A percentile compares a stretch with the other conserved stretches of the same genome.
phyloP scores from a whole-genome alignment of 345 rosid species.

The Populus tremula region DNA sequence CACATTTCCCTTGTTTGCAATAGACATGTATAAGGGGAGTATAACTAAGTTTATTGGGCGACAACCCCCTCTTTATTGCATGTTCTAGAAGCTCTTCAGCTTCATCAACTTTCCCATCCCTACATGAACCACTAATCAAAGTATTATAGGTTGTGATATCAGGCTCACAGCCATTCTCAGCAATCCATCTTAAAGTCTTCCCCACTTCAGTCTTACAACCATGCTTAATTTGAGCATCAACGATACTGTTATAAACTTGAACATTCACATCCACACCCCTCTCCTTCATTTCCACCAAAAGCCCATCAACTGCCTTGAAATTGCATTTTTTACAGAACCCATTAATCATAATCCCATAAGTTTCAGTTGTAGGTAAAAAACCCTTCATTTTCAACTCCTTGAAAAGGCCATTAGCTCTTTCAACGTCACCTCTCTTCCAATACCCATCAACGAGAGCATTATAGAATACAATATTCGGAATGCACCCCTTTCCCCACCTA shows the following conservation, averaged over 20 bases:
- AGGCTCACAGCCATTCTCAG: constrained; percentile 53
- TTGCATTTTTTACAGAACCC: constrained; percentile 63
- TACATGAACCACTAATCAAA: constrained; percentile 57
- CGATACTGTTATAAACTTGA: constrained; percentile 48
- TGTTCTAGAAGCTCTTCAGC: constrained; percentile 59
- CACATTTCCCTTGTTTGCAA: constrained; percentile 47
- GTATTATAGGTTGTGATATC: constrained; percentile 65
- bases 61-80: constrained; percentile 51
- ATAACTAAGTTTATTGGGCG: constrained; percentile 47
- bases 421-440: constrained; percentile 45
- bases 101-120: constrained; percentile 44
- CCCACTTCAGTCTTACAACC: constrained; percentile 36
- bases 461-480: constrained; percentile 76
- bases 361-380: constrained; percentile 58
- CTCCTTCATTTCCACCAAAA: constrained; percentile 65
- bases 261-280: constrained; percentile 49
- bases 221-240: constrained; percentile 54
- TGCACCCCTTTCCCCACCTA: constrained; percentile 71
- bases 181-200: constrained; percentile 51
- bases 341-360: constrained; percentile 59
- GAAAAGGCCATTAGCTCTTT: constrained; percentile 47
- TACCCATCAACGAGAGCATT: constrained; percentile 73
- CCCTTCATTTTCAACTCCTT: constrained; percentile 64
- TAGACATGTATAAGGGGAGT: constrained; percentile 58
- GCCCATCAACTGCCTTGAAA: constrained; percentile 47